phyloP scores from a whole-genome alignment of 805 yeast species.

The Candida jianshihensis region DNA sequence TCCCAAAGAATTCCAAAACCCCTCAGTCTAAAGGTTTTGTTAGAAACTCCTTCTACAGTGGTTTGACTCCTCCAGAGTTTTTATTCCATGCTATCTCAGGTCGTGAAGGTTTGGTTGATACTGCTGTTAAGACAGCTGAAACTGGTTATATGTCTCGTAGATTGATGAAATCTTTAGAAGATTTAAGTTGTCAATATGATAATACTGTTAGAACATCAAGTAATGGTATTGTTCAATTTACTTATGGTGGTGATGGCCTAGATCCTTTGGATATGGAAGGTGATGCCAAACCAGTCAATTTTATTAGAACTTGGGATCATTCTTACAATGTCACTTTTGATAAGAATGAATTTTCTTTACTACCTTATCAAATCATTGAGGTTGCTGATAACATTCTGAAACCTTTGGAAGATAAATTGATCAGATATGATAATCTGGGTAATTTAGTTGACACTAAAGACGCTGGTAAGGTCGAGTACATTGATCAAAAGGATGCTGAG shows the following conservation, averaged over 20 bases:
- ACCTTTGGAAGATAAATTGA: conserved; percentile 54
- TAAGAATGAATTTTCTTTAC: conserved; percentile 44
- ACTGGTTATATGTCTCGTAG: conserved; percentile 98
- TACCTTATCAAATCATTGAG: conserved; percentile 63
- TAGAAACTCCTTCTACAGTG: conserved; percentile 89
- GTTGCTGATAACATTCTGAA: conserved; percentile 47
- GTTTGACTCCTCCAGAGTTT: conserved; percentile 94
- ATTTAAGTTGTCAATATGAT: conserved; percentile 88
- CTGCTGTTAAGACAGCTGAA: conserved; percentile 99
- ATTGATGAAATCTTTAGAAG: conserved; percentile 95
- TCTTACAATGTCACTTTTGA: conserved; percentile 67
- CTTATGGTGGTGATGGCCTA: conserved; percentile 97
- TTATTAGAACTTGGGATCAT: conserved; percentile 92
- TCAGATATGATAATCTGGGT: conserved; percentile 73
- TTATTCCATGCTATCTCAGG: conserved; percentile 98
- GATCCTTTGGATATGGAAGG: conserved; percentile 99
- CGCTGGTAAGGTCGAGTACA: conserved; percentile 47
- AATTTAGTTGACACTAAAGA: conserved; percentile 37
- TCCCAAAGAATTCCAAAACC: conserved; percentile 89
- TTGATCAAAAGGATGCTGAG: conserved; percentile 85
- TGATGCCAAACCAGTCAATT: conserved; percentile 93
- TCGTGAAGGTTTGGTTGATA: conserved; percentile 98
- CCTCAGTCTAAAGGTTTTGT: conserved; percentile 98
- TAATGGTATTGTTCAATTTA: conserved; percentile 94
- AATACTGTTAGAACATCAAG: conserved; percentile 91